Percentiles rank a stretch among this genome's conserved stretches.
Conservation (phyloP, 345 rosid species). For the Barbarea vulgaris region DNA sequence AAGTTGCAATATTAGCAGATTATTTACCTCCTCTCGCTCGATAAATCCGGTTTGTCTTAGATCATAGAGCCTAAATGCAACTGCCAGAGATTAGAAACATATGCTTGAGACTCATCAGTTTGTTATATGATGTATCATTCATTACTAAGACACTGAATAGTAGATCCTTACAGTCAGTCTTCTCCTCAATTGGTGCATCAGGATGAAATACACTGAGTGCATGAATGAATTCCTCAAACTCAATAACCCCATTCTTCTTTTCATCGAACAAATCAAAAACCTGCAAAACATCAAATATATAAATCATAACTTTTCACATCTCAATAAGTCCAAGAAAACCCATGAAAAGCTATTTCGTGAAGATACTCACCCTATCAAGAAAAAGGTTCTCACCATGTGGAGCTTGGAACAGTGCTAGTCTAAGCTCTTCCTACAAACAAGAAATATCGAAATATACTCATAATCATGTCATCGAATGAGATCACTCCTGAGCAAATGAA, state of each 20-base stretch:
- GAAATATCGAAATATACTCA: background rate
- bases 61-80: slow-evolving; percentile 84
- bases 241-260: slow-evolving; percentile 84
- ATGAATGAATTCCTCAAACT: slow-evolving; percentile 82
- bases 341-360: background rate
- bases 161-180: slow-evolving; percentile 71
- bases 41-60: slow-evolving; percentile 83
- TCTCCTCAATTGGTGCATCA: slow-evolving; percentile 63
- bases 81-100: slow-evolving; percentile 48
- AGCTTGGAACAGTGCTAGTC: slow-evolving; percentile 66
- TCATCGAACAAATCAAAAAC: slow-evolving; percentile 85
- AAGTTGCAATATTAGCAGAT: background rate
- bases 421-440: slow-evolving; percentile 82
- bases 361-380: slow-evolving; percentile 71
- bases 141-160: background rate
- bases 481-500: background rate
- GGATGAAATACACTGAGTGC: slow-evolving; percentile 86
- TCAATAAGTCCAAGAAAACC: slow-evolving; percentile 2
- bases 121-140: background rate
- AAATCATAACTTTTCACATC: background rate
- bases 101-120: slow-evolving; percentile 9
- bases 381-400: slow-evolving; percentile 72
- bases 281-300: slow-evolving; percentile 35
- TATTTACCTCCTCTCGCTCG: slow-evolving; percentile 79
- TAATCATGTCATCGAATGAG: background rate